A percentile compares a stretch with the other conserved stretches of the same genome.
Evolutionary conservation across 2,329 filamentous ascomycete species (phyloP).

Genomic region (Diaporthe ampelina): DNA sequence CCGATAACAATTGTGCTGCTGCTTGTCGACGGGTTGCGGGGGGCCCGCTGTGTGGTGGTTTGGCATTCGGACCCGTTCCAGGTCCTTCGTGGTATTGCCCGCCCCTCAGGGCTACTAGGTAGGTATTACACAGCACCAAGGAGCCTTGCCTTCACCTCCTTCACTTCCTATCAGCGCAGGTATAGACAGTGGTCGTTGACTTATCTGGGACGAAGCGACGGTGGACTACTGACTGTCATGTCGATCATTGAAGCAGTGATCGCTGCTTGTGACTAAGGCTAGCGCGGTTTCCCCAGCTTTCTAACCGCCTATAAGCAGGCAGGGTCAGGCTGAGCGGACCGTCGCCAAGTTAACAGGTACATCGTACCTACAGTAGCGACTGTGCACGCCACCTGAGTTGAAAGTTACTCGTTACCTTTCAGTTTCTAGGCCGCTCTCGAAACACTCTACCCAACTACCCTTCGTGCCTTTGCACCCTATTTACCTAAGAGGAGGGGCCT

Average conservation of each 20-base stretch:
- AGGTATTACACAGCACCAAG: too few species aligned
- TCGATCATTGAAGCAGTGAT: slow-evolving; percentile 11
- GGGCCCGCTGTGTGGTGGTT: background rate
- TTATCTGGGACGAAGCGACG: background rate
- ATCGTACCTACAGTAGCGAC: background rate
- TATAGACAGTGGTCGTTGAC: background rate
- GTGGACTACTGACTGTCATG: background rate
- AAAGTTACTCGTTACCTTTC: slow-evolving; percentile 7
- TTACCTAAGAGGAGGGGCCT: background rate
- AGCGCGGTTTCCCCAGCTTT: slow-evolving; percentile 30
- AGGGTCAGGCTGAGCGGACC: slow-evolving; percentile 9
- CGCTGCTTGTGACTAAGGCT: slow-evolving; percentile 26
- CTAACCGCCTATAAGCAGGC: slow-evolving; percentile 4
- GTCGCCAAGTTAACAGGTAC: background rate
- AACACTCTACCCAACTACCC: background rate
- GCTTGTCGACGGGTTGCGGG: background rate
- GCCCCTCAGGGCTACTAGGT: too few species aligned
- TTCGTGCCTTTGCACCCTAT: too few species aligned
- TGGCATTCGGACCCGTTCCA: background rate
- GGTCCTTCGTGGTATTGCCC: background rate
- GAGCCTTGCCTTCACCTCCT: background rate
- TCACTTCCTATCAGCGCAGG: background rate
- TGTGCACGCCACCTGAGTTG: background rate
- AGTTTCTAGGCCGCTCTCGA: background rate
- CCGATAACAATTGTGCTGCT: background rate